phyloP scores from a whole-genome alignment of 1,284 basidiomycete genomes.

The Cutaneotrichosporon dermatis region DNA sequence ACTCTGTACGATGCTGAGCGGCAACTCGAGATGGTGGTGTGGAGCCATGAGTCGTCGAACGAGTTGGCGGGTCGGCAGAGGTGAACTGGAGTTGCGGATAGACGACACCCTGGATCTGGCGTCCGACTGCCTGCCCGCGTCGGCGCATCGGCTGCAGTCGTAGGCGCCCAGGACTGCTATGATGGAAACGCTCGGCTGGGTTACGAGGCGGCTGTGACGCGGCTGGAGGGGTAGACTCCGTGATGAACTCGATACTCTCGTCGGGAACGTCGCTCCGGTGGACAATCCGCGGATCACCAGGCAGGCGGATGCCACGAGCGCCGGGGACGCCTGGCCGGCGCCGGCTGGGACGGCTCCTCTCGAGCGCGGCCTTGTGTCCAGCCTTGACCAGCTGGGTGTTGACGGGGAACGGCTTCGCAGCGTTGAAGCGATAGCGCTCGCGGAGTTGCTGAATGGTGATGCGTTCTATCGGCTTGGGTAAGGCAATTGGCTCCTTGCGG shows the following conservation, averaged over 20 bases:
- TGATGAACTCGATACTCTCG: neutral
- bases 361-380: neutral
- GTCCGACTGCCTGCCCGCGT: neutral
- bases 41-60: neutral
- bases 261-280: conserved; percentile 4
- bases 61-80: neutral
- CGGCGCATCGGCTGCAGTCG: neutral
- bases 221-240: neutral
- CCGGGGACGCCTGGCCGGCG: neutral
- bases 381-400: neutral
- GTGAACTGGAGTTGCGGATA: neutral
- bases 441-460: neutral
- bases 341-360: neutral
- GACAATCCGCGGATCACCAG: neutral
- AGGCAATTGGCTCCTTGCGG: neutral
- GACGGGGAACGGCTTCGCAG: neutral
- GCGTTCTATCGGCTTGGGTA: neutral
- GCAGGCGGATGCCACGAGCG: neutral
- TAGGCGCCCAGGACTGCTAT: neutral
- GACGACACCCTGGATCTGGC: neutral
- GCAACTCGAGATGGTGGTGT: neutral
- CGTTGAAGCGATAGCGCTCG: neutral
- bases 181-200: neutral
- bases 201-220: neutral
- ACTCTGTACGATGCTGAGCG: too few species aligned